phyloP scores from a whole-genome alignment of 2,329 filamentous ascomycete species.

The Aspergillus novofumigatus region DNA sequence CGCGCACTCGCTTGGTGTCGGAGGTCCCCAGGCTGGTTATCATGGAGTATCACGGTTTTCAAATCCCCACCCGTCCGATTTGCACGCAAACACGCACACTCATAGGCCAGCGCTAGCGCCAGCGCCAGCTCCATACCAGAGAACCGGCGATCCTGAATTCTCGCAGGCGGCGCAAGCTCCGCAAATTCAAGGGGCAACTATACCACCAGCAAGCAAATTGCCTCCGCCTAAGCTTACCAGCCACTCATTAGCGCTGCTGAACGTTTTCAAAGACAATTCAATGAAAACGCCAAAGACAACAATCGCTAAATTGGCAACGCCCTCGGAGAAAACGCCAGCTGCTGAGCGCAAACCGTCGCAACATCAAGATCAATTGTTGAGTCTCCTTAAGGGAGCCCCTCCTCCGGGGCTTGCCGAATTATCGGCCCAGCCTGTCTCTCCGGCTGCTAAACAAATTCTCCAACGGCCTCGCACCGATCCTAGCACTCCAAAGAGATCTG shows the following conservation, averaged over 20 bases:
- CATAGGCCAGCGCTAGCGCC: conserved; percentile 15
- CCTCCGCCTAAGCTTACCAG: conserved; percentile 56
- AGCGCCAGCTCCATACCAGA: conserved; percentile 43
- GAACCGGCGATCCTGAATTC: conserved; percentile 45
- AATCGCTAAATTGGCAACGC: conserved; percentile 15
- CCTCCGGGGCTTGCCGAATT: conserved; percentile 42
- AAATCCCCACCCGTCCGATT: background rate
- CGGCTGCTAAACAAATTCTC: conserved; percentile 29
- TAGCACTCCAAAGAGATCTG: conserved; percentile 13
- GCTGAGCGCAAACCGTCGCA: conserved; percentile 25
- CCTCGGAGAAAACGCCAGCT: conserved; percentile 8
- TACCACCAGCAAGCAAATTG: conserved; percentile 55
- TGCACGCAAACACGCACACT: background rate
- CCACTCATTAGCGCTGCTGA: conserved; percentile 56
- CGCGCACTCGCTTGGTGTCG: conserved; percentile 6
- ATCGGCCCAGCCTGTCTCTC: conserved; percentile 41
- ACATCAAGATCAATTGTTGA: conserved; percentile 37
- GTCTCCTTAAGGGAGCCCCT: conserved; percentile 28
- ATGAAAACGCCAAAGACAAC: conserved; percentile 23
- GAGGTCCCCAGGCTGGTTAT: conserved; percentile 15
- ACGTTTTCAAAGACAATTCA: conserved; percentile 49
- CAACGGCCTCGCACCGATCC: conserved; percentile 23
- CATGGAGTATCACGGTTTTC: conserved; percentile 20
- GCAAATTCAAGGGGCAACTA: conserved; percentile 39
- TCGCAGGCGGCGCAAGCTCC: conserved; percentile 31